Evolutionary conservation across 176 grass and related monocot species (phyloP).

Genomic region (Aegilops tauschii): DNA sequence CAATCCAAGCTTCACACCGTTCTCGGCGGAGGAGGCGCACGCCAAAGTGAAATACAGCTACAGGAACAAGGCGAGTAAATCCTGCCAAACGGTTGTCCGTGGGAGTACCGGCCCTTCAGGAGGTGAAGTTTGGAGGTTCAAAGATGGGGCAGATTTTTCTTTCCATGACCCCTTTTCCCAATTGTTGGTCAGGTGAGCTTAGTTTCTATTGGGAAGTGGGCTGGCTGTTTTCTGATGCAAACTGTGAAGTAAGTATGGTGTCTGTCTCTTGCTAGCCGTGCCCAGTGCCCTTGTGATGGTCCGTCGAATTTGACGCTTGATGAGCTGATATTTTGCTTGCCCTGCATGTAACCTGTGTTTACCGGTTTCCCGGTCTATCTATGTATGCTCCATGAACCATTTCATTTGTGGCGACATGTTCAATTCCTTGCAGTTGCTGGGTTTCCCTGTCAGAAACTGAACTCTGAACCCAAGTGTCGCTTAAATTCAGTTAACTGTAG

Average conservation of each 20-base stretch:
- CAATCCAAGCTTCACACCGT: neutral
- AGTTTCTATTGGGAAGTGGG: neutral
- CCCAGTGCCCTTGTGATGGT: neutral
- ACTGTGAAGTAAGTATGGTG: neutral
- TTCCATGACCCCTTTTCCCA: neutral
- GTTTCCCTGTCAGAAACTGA: neutral
- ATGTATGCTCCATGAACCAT: neutral
- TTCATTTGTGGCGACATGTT: neutral
- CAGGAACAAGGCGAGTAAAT: neutral
- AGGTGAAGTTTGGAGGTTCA: neutral
- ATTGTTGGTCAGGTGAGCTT: neutral
- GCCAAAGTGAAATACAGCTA: neutral
- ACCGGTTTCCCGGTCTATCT: neutral
- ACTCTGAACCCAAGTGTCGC: too few species aligned
- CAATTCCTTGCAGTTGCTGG: neutral
- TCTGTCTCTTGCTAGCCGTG: neutral
- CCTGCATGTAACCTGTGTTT: neutral
- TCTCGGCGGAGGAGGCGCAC: neutral
- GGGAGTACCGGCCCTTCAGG: neutral
- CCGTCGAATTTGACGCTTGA: neutral
- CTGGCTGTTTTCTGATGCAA: neutral
- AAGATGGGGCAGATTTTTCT: neutral
- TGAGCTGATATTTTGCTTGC: neutral
- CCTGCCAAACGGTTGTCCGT: neutral
- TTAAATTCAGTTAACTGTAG: too few species aligned